These are phyloP conservation scores for Aspergillus campestris DNA, from an alignment of 495 filamentous ascomycete species.

Conservation along the genomic window DNA sequence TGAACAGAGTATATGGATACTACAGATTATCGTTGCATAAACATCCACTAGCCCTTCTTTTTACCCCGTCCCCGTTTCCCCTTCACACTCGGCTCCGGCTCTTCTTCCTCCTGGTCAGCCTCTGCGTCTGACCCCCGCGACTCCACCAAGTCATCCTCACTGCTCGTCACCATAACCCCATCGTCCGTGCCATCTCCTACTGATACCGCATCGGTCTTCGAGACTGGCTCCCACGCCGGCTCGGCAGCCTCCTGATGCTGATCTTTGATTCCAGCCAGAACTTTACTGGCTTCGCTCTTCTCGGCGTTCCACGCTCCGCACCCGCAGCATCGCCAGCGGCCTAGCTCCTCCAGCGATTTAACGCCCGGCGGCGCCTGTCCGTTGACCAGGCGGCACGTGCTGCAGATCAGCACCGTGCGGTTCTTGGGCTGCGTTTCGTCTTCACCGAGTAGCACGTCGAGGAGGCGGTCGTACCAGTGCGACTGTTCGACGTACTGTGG, in stretches of 20 bases:
- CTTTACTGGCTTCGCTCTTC: conserved; percentile 62
- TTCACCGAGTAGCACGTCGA: conserved; percentile 89
- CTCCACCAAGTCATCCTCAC: conserved; percentile 19
- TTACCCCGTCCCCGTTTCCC: conserved; percentile 5
- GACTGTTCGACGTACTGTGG: conserved; percentile 41
- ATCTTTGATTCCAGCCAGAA: conserved; percentile 32
- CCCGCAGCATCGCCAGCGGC: conserved; percentile 79
- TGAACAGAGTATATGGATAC: too few relatives aligned
- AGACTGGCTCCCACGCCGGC: conserved; percentile 16
- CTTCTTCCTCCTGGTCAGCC: conserved; percentile 1
- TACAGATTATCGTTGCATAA: too few relatives aligned
- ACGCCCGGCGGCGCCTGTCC: conserved; percentile 90
- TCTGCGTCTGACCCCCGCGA: conserved; percentile 12
- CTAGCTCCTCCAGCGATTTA: conserved; percentile 67
- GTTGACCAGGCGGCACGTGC: conserved; percentile 79
- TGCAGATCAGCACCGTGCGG: conserved; percentile 81
- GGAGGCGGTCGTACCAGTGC: conserved; percentile 88
- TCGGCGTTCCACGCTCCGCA: conserved; percentile 82
- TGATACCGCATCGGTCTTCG: conserved; percentile 10
- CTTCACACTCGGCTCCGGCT: conserved; percentile 2
- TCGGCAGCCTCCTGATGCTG: conserved; percentile 11
- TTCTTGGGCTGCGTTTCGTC: conserved; percentile 92
- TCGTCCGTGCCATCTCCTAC: conserved; percentile 16
- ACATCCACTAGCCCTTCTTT: conserved; percentile 8
- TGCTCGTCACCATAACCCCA: conserved; percentile 18